Evolutionary conservation across 441 rosid genomes (phyloP).

Genomic region (Raphanus hybrid): DNA sequence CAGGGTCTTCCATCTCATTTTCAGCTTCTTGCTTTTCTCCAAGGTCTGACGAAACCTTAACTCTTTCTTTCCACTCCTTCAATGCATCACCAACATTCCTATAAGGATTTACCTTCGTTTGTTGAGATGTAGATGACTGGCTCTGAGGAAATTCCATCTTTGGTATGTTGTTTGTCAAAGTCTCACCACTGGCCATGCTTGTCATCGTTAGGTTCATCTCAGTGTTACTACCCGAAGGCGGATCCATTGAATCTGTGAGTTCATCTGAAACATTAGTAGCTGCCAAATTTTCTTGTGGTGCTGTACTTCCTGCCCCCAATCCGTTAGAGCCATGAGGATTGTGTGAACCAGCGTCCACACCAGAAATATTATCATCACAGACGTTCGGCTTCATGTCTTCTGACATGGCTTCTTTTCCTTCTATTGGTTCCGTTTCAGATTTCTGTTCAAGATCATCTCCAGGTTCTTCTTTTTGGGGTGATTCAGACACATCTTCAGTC

Average conservation of each 20-base stretch:
- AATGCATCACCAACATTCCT: conserved; percentile 87
- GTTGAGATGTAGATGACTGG: conserved; percentile 56
- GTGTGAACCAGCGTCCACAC: conserved; percentile 64
- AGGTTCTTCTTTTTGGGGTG: conserved; percentile 53
- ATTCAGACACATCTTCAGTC: conserved; percentile 49
- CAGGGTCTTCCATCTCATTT: conserved; percentile 69
- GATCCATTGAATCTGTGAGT: conserved; percentile 55
- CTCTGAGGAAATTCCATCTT: conserved; percentile 50
- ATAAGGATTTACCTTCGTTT: conserved; percentile 75
- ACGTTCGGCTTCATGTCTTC: conserved; percentile 53
- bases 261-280: conserved; percentile 54
- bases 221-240: conserved; percentile 57
- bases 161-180: conserved; percentile 54
- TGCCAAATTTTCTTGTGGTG: conserved; percentile 60
- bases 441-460: conserved; percentile 50
- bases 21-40: conserved; percentile 55
- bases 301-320: conserved; percentile 55
- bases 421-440: conserved; percentile 46
- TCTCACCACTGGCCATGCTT: conserved; percentile 61
- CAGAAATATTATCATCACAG: conserved; percentile 50
- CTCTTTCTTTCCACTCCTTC: conserved; percentile 96
- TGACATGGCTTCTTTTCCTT: conserved; percentile 46
- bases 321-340: conserved; percentile 56
- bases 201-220: conserved; percentile 61
- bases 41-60: conserved; percentile 72